Percentiles rank a stretch among this genome's conserved stretches.
phyloP scores from a whole-genome alignment of 306 rosid genomes.

The Boehmeria nivea region DNA sequence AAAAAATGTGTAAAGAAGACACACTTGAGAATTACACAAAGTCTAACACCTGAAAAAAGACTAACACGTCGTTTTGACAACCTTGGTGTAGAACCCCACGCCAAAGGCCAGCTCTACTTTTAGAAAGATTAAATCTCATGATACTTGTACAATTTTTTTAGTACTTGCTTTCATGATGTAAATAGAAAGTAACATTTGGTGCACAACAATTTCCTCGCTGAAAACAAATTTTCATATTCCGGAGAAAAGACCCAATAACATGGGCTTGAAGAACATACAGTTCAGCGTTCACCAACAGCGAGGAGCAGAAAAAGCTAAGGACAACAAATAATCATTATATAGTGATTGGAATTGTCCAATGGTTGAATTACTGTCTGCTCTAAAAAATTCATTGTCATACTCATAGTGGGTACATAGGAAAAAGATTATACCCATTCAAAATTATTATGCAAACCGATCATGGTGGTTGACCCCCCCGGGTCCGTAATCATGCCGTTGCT shows the following conservation, averaged over 20 bases:
- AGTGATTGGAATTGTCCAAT: constrained; percentile 7
- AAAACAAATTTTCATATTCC: too few relatives aligned
- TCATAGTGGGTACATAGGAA: background rate
- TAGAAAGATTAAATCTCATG: too few relatives aligned
- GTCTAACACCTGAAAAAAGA: too few relatives aligned
- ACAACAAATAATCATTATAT: background rate
- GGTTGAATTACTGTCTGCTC: constrained; percentile 3
- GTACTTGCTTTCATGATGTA: too few relatives aligned
- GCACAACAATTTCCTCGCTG: too few relatives aligned
- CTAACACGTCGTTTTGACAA: too few relatives aligned
- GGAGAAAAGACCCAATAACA: background rate
- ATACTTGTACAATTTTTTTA: too few relatives aligned
- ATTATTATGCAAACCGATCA: constrained; percentile 26
- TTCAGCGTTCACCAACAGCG: background rate
- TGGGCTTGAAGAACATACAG: background rate
- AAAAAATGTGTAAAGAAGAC: too few relatives aligned
- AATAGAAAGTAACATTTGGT: too few relatives aligned
- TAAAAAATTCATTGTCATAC: constrained; percentile 11
- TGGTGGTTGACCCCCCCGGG: constrained; percentile 45
- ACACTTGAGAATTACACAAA: too few relatives aligned
- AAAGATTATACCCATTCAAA: background rate
- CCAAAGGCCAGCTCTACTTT: too few relatives aligned
- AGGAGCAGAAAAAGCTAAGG: background rate
- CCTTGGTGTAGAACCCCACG: too few relatives aligned
- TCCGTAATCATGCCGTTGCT: constrained; percentile 43